Evolutionary conservation across 768 basidiomycete species (phyloP).

Genomic region (Kwoniella sp.): DNA sequence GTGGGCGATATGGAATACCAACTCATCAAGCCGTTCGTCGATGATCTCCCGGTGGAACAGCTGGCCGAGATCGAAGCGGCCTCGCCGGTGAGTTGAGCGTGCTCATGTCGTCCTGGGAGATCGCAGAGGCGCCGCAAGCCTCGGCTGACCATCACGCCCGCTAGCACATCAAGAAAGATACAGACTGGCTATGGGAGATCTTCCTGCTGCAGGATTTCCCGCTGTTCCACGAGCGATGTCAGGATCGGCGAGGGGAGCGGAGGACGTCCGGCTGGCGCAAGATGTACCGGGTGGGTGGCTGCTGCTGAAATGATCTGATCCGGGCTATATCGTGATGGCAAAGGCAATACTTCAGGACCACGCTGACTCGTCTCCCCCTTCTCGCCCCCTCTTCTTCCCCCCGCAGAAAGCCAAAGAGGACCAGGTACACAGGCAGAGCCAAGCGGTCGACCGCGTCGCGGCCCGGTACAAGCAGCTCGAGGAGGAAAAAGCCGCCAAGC

Average conservation of each 20-base stretch:
- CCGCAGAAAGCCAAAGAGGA: conserved; percentile 38
- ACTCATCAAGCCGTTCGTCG: conserved; percentile 25
- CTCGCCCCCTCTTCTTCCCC: not conserved
- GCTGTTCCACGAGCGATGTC: conserved; percentile 24
- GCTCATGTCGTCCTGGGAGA: not conserved
- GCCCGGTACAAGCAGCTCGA: conserved; percentile 36
- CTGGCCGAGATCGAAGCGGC: conserved; percentile 26
- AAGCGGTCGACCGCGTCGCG: conserved; percentile 24
- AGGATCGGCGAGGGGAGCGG: conserved; percentile 21
- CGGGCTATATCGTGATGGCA: too few species aligned
- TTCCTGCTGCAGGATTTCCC: conserved; percentile 30
- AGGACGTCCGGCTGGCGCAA: conserved; percentile 39
- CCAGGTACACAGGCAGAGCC: conserved; percentile 17
- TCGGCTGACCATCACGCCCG: not conserved
- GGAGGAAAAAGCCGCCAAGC: conserved; percentile 27
- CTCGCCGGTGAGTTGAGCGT: conserved; percentile 28
- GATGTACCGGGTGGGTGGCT: conserved; percentile 41
- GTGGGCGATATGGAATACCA: conserved; percentile 35
- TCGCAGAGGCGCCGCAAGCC: too few species aligned
- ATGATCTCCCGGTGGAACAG: conserved; percentile 33
- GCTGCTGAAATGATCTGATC: too few species aligned
- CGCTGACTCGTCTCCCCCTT: too few species aligned
- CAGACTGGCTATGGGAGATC: conserved; percentile 42
- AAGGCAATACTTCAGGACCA: too few species aligned
- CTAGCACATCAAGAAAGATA: conserved; percentile 38